Conservation (phyloP, 1,139 yeast species). For the Pichia sp. region DNA sequence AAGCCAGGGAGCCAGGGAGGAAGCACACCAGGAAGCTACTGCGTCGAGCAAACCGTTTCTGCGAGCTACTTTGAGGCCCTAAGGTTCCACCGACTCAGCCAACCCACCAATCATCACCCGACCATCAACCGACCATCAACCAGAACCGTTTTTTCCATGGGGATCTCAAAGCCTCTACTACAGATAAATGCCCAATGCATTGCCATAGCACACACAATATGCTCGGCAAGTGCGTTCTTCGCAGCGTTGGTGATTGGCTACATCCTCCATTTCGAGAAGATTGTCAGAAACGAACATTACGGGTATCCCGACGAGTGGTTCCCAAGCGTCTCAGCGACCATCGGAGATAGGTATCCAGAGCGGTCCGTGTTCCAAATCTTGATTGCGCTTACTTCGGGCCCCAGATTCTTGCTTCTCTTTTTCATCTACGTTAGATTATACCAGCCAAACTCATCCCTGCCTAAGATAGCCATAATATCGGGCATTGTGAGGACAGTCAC, state of each 20-base stretch:
- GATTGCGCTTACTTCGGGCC: slow-evolving; percentile 77
- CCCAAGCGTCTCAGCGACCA: slow-evolving; percentile 94
- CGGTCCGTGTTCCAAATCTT: slow-evolving; percentile 85
- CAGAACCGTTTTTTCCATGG: background rate
- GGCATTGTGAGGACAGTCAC: slow-evolving; percentile 84
- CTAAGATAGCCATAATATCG: slow-evolving; percentile 44
- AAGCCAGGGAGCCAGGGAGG: too few relatives aligned
- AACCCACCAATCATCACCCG: background rate
- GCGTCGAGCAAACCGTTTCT: too few relatives aligned
- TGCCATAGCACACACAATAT: slow-evolving; percentile 65
- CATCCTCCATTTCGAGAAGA: slow-evolving; percentile 73
- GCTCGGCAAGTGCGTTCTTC: slow-evolving; percentile 69
- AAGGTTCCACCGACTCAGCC: background rate
- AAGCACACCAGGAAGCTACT: too few relatives aligned
- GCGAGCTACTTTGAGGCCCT: too few relatives aligned
- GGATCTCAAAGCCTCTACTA: slow-evolving; percentile 19
- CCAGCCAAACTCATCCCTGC: slow-evolving; percentile 38
- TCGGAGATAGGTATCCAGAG: slow-evolving; percentile 96
- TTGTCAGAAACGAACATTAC: slow-evolving; percentile 77
- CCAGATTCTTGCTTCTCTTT: slow-evolving; percentile 71
- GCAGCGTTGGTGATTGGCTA: slow-evolving; percentile 73
- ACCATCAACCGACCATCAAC: too few relatives aligned
- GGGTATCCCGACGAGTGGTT: slow-evolving; percentile 99
- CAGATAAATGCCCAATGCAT: slow-evolving; percentile 56
- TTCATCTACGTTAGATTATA: slow-evolving; percentile 50